Base-by-base conservation (phyloP, 169 alveolate species). In the Eimeria zaria region DNA sequence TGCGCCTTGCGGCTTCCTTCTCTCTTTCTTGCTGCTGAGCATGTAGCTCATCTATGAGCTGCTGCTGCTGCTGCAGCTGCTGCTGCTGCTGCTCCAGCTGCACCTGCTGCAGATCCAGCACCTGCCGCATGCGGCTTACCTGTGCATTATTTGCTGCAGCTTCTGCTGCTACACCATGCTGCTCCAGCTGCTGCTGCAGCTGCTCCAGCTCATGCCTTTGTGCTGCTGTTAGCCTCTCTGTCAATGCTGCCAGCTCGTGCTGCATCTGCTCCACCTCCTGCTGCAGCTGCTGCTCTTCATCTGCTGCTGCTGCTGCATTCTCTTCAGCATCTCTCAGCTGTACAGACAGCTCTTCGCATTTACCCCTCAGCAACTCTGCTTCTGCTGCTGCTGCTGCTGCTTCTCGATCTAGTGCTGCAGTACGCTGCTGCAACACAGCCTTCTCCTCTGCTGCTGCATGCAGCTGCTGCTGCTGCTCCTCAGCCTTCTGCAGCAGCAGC, bases 401-500 rank as follows among this genome's bases (percentile, higher is more conserved):
- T 44, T 30, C 71, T 48, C 27, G 30, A 6, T 84, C 36, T 12
- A 36, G 39, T 44, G 74, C 80, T 6, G 46, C 80, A 84, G 92
- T 46, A 33, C 67, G 92, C 78, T 58, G 92, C 53, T 18, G 71
- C 74, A 84, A 41, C n/a, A 2, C 92, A 30, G 62, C n/a, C 39
- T 33, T 44, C 78, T 84, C 92, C 24, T 36, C 44, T 33, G 92
- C 92, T 60, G 92, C 92, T 22, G 62, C 76, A 16, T 36, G 76
- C 60, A 58, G 92, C 92, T 33, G 78, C 92, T 84, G 80, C 92
- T 84, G 92, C 78, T 84, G 92, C 92, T 84, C 78, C 92, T 84
- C 92, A 6, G 92, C 92, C 60, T 60, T 84, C 11, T n/a, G 78
- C 92, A 84, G 80, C 92, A 84, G 55, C 92, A 84, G 67, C 78